Evolutionary conservation across 495 filamentous ascomycete genomes (phyloP), one percentile per base, ranked within the genome.

Genomic region (Penicillium parvum): DNA sequence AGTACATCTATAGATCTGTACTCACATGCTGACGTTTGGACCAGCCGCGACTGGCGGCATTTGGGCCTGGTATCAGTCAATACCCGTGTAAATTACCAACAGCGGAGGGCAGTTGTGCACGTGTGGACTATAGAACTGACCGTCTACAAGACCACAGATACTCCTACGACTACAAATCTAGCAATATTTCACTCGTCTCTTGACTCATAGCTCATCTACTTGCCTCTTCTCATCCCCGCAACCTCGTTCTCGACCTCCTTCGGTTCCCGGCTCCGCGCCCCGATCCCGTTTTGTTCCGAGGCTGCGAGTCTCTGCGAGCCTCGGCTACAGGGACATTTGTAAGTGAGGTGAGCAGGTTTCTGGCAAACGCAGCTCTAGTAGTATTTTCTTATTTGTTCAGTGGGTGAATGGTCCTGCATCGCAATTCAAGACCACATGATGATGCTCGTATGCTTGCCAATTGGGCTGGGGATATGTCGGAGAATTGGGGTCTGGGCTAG

Each of bases 201-300:
- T 27, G 19, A n/a, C 19, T 34, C 29, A 7, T 8, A 1, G 17
- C 18, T n/a, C 19, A 18, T 14, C 19, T 12, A 26, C 19, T 16
- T n/a, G 10, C 5, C 2, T n/a, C 5, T n/a, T 36, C 23, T 16
- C 17, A 18, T 29, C 8, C 23, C 16, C 19, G 14, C 22, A 30
- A 22, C 21, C 19, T 27, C 28, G 40, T 15, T 32, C 30, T 20
- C 17, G 29, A 33, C 23, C 49, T 27, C 33, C 19, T 22, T 37
- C 37, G 17, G 17, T 39, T 40, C 40, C 41, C 49, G 53, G 41
- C 42, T 33, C 21, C 20, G 15, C 32, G 3, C 21, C 44, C 23
- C 27, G 22, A 21, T 41, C 40, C 57, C 57, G 57, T 47, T 47
- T 55, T 50, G 14, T 52, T 34, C 57, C 57, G 57, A 60, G 57